Base-by-base conservation (phyloP, 75 land plant species). In the Adiantum capillusveneris region DNA sequence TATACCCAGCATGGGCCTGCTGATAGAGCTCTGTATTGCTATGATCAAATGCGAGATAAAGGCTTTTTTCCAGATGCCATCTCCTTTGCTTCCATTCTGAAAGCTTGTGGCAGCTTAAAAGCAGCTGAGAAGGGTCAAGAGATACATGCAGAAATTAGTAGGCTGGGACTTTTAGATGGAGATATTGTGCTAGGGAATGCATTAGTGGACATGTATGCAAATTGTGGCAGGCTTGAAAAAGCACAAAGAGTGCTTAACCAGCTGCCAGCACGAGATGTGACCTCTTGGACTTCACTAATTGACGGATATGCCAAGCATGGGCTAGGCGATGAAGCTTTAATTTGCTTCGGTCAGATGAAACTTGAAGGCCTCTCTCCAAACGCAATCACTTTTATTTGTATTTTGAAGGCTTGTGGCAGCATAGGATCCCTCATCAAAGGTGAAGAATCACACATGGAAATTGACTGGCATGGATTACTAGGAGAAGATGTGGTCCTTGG, bases 121-220 rank as follows among this genome's bases (percentile, higher is more conserved):
- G 57, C 59, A 9, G 12, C 57, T 13, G 19, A 57, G 1, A 14
- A 25, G 27, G 67, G 65, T 2, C 52, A n/a, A n/a, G n/a, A n/a
- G n/a, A n/a, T n/a, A n/a, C n/a, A n/a, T n/a, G n/a, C n/a, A n/a
- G n/a, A n/a, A 68, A 31, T 44, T 52, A 29, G 52, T 42, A 41
- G 43, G 14, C 12, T 14, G 14, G 43, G 43, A 14, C 43, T 41
- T 41, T 14, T 41, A 41, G 43, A 9, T 9, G 12, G 43, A 41
- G 64, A 69, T 34, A 24, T 52, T 12, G 64, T 41, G 5, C 56
- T 60, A 22, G 44, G 50, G 12, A 58, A 57, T 19, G 21, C 66
- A 1, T 39, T 74, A 19, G n/a, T 75, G 9, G 57, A 58, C 19
- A 18, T 66, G 16, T 75, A 75, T 65, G 44, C 59, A 1, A 59